A percentile compares a stretch with the other conserved stretches of the same genome.
These are phyloP conservation scores for Aureobasidium vineae DNA, from an alignment of 2,329 filamentous ascomycete species.

Conservation along the genomic window DNA sequence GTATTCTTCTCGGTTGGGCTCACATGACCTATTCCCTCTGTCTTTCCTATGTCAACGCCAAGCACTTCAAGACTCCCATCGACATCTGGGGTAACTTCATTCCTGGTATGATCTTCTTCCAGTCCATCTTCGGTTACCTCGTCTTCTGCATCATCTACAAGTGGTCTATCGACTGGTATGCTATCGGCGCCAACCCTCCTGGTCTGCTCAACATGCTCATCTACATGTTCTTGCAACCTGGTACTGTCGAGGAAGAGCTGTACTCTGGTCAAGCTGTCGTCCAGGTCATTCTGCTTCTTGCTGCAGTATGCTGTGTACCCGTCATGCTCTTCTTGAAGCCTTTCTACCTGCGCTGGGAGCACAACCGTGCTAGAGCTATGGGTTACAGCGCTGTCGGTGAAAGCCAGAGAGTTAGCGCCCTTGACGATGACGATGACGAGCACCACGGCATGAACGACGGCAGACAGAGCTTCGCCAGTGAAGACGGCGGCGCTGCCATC, in stretches of 20 bases:
- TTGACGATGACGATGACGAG: conserved; percentile 79
- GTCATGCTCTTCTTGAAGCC: conserved; percentile 93
- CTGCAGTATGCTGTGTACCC: conserved; percentile 85
- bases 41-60: conserved; percentile 88
- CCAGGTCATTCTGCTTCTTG: conserved; percentile 73
- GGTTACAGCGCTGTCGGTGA: conserved; percentile 95
- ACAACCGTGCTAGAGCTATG: conserved; percentile 81
- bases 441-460: conserved; percentile 53
- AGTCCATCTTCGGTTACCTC: conserved; percentile 96
- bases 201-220: conserved; percentile 98
- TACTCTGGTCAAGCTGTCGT: conserved; percentile 75
- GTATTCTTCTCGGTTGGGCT: conserved; percentile 93
- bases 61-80: conserved; percentile 90
- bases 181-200: conserved; percentile 66
- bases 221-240: conserved; percentile 96
- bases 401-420: conserved; percentile 78
- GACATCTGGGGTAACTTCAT: conserved; percentile 98
- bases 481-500: conserved; percentile 81
- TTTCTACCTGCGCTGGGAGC: conserved; percentile 88
- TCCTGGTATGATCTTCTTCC: conserved; percentile 99
- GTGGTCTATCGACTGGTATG: conserved; percentile 87
- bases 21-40: conserved; percentile 99
- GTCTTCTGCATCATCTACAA: conserved; percentile 95
- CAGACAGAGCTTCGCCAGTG: conserved; percentile 63
- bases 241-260: conserved; percentile 68